Evolutionary conservation across 306 rosid species (phyloP).

Genomic region (Echinosophora koreensis): DNA sequence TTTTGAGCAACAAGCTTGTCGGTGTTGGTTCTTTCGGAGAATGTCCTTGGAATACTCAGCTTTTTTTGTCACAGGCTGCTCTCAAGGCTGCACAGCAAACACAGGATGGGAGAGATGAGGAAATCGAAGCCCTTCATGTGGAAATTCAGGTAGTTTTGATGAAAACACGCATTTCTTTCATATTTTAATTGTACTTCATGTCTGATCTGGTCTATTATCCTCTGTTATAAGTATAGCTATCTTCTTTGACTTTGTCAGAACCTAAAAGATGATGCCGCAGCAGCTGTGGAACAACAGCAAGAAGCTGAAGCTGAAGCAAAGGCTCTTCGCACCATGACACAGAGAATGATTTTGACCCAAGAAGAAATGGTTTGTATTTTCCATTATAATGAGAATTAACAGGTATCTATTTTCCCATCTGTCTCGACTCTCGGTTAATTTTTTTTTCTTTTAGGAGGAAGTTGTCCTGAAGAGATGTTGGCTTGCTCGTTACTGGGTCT

Average conservation of each 20-base stretch:
- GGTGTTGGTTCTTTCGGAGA: slow-evolving; percentile 42
- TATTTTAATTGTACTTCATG: slow-evolving; percentile 15
- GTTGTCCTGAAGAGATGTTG: slow-evolving; percentile 98
- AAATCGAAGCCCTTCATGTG: slow-evolving; percentile 75
- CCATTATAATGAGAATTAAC: slow-evolving; percentile 18
- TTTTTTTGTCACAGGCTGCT: slow-evolving; percentile 78
- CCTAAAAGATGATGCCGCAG: slow-evolving; percentile 77
- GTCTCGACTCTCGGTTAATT: slow-evolving; percentile 30
- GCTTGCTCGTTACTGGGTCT: slow-evolving; percentile 99
- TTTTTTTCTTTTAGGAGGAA: slow-evolving; percentile 74
- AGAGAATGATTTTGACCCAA: slow-evolving; percentile 97
- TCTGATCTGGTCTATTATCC: slow-evolving; percentile 35
- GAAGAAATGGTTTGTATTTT: slow-evolving; percentile 93
- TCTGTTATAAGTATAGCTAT: slow-evolving; percentile 38
- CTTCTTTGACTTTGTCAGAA: slow-evolving; percentile 60
- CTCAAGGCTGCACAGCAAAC: slow-evolving; percentile 91
- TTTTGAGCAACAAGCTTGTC: slow-evolving; percentile 33
- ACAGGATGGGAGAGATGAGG: slow-evolving; percentile 79
- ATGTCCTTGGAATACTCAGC: slow-evolving; percentile 43
- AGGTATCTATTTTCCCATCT: slow-evolving; percentile 36
- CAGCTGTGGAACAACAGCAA: slow-evolving; percentile 77
- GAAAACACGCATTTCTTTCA: slow-evolving; percentile 1
- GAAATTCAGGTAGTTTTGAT: slow-evolving; percentile 76
- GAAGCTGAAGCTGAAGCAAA: slow-evolving; percentile 95
- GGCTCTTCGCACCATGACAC: slow-evolving; percentile 91